Evolutionary conservation across 768 basidiomycete species (phyloP).

Genomic region (Pisolithus microcarpus): DNA sequence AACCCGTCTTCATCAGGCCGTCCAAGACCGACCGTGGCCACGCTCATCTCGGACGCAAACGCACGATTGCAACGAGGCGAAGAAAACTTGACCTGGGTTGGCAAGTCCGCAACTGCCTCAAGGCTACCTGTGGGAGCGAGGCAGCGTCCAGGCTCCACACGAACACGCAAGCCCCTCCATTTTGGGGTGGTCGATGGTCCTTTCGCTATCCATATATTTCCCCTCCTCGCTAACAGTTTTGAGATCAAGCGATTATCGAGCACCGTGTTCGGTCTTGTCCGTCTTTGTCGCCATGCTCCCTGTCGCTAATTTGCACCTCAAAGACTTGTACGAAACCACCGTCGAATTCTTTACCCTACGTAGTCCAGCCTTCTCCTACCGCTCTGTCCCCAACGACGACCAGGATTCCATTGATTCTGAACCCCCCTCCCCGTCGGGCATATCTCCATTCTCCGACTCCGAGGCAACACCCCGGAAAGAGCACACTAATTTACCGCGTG

Average conservation of each 20-base stretch:
- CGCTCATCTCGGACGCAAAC: constrained; percentile 1
- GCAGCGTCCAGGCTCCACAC: neutral
- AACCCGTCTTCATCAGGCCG: neutral
- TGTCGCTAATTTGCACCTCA: constrained; percentile 41
- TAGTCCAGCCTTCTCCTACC: constrained; percentile 29
- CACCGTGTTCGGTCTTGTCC: constrained; percentile 31
- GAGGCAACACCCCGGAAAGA: constrained; percentile 31
- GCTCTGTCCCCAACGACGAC: constrained; percentile 21
- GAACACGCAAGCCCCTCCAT: constrained; percentile 16
- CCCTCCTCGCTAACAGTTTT: constrained; percentile 6
- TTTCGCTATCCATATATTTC: constrained; percentile 4
- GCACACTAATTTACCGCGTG: constrained; percentile 40
- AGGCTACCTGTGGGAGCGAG: constrained; percentile 7
- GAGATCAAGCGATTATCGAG: constrained; percentile 31
- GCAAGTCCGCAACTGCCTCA: constrained; percentile 5
- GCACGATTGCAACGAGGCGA: constrained; percentile 13
- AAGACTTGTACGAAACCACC: constrained; percentile 45
- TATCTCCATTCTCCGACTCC: constrained; percentile 36
- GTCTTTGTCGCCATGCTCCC: constrained; percentile 36
- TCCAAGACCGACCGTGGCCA: neutral
- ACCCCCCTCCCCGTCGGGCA: constrained; percentile 24
- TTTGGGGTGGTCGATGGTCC: constrained; percentile 5
- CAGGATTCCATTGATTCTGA: constrained; percentile 16
- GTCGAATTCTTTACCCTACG: constrained; percentile 53
- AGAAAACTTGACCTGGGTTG: constrained; percentile 3